Evolutionary conservation across 2,329 filamentous ascomycete species (phyloP).

Genomic region (Paraphoma sp.): DNA sequence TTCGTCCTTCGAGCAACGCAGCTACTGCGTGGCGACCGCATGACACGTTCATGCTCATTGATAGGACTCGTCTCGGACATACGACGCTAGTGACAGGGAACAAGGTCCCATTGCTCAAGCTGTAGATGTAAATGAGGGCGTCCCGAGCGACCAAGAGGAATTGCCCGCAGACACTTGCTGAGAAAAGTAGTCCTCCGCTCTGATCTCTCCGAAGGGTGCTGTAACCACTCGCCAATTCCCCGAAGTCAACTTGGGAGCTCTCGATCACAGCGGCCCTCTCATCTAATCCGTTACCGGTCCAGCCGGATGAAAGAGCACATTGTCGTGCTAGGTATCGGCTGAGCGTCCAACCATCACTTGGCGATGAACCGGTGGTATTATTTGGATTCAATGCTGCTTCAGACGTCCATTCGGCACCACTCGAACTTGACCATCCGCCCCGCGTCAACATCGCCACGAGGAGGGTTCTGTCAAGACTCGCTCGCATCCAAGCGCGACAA

Average conservation of each 20-base stretch:
- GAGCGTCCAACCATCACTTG: constrained; percentile 47
- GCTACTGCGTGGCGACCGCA: constrained; percentile 63
- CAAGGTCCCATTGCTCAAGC: constrained; percentile 48
- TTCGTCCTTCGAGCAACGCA: constrained; percentile 64
- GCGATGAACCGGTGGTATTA: not conserved
- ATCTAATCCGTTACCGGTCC: constrained; percentile 46
- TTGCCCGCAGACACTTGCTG: constrained; percentile 63
- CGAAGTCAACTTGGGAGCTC: constrained; percentile 43
- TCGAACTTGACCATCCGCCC: constrained; percentile 61
- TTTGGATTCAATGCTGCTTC: not conserved
- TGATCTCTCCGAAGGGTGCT: constrained; percentile 11
- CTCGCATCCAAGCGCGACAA: constrained; percentile 66
- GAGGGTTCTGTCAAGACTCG: constrained; percentile 60
- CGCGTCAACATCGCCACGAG: constrained; percentile 61
- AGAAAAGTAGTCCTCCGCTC: constrained; percentile 52
- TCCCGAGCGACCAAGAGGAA: constrained; percentile 64
- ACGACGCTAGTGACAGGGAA: constrained; percentile 60
- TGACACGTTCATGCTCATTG: constrained; percentile 69
- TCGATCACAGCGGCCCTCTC: constrained; percentile 17
- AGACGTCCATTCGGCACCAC: constrained; percentile 6
- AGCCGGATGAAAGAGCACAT: constrained; percentile 54
- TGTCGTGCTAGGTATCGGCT: constrained; percentile 58
- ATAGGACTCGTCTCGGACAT: constrained; percentile 64
- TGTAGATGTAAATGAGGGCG: constrained; percentile 64
- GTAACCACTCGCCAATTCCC: constrained; percentile 37